Evolutionary conservation across 139 green algal species (phyloP).

Genomic region (Haematococcus lacustris): DNA sequence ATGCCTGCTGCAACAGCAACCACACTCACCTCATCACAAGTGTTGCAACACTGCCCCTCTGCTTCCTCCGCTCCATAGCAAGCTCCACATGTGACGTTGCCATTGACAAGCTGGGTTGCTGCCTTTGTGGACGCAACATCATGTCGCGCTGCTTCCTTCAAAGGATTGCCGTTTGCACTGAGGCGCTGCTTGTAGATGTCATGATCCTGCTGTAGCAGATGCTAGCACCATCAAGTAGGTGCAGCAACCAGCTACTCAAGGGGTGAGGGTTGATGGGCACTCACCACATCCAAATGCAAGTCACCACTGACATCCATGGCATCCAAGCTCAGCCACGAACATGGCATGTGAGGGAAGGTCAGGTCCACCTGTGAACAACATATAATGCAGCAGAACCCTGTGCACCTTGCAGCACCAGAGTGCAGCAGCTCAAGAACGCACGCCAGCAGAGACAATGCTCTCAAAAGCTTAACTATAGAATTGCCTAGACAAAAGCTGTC

Average conservation of each 20-base stretch:
- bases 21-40: slow-evolving; percentile 75
- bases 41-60: slow-evolving; percentile 84
- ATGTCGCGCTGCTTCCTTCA: slow-evolving; percentile 58
- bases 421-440: background rate
- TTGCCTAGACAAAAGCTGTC: background rate
- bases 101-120: slow-evolving; percentile 5
- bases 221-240: background rate
- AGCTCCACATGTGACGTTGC: slow-evolving; percentile 58
- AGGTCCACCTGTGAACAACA: slow-evolving; percentile 75
- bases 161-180: slow-evolving; percentile 28
- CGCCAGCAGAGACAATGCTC: too few species aligned
- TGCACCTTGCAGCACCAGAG: too few species aligned
- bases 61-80: slow-evolving; percentile 88
- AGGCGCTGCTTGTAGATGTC: slow-evolving; percentile 76
- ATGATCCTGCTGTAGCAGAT: slow-evolving; percentile 54
- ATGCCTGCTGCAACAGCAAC: background rate
- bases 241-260: too few species aligned
- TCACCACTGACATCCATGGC: slow-evolving; percentile 95
- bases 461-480: background rate
- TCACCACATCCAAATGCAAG: slow-evolving; percentile 85
- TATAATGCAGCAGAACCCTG: background rate
- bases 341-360: slow-evolving; percentile 83
- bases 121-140: slow-evolving; percentile 39
- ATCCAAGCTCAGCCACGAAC: slow-evolving; percentile 85
- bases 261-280: too few species aligned